Conservation (phyloP, 768 basidiomycete genomes). For the Butyriboletus loyo region DNA sequence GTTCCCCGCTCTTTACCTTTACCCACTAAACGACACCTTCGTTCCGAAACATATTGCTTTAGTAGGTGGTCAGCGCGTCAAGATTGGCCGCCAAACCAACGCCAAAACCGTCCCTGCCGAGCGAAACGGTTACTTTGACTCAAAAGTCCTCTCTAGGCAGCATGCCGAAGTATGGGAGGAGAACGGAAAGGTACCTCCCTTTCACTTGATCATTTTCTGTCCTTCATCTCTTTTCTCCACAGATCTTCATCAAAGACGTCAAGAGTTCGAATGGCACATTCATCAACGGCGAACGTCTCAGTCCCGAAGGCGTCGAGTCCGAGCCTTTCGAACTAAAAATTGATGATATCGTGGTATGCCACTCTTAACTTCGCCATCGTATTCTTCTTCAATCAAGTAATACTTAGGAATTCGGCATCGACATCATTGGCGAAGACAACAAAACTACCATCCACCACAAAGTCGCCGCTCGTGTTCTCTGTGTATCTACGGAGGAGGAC, state of each 20-base stretch:
- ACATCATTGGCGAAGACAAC: conserved; percentile 98
- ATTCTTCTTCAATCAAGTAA: conserved; percentile 4
- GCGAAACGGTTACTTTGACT: conserved; percentile 96
- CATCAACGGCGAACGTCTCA: conserved; percentile 92
- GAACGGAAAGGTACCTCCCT: conserved; percentile 62
- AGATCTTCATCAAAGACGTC: conserved; percentile 99
- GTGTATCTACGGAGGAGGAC: conserved; percentile 85
- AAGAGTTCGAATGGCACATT: conserved; percentile 98
- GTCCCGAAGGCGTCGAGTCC: conserved; percentile 84
- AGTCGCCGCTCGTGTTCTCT: conserved; percentile 91
- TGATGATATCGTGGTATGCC: conserved; percentile 90
- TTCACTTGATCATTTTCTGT: background rate
- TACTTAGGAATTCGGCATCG: conserved; percentile 93
- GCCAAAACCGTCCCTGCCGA: conserved; percentile 91
- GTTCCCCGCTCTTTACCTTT: conserved; percentile 61
- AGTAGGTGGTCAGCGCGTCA: conserved; percentile 57
- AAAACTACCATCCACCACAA: conserved; percentile 98
- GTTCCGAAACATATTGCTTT: conserved; percentile 93
- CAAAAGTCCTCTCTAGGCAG: conserved; percentile 88
- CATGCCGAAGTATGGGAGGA: conserved; percentile 99
- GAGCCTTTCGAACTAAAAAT: conserved; percentile 92
- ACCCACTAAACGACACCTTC: conserved; percentile 93
- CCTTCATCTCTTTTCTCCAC: conserved; percentile 7
- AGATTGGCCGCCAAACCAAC: conserved; percentile 96
- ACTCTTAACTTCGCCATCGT: background rate